Percentiles rank a stretch among this genome's conserved stretches.
phyloP scores from a whole-genome alignment of 495 filamentous ascomycete species.

The Paragyromitra xinjiangensis region DNA sequence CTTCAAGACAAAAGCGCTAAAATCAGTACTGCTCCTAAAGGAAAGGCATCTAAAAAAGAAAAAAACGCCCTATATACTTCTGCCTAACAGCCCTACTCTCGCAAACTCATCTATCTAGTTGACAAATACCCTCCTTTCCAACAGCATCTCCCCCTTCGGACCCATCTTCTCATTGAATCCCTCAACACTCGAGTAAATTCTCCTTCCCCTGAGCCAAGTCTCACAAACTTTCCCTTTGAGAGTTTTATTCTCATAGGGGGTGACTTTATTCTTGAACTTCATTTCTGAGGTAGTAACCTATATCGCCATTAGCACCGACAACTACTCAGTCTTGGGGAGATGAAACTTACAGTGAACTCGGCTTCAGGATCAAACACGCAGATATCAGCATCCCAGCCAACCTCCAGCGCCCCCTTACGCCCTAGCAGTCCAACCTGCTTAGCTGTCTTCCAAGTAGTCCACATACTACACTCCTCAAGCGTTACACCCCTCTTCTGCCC shows the following conservation, averaged over 20 bases:
- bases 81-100: not conserved
- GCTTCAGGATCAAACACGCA: slow-evolving; percentile 89
- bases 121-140: slow-evolving; percentile 53
- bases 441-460: slow-evolving; percentile 88
- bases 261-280: slow-evolving; percentile 95
- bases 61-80: not conserved
- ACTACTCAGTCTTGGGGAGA: not conserved
- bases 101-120: slow-evolving; percentile 20
- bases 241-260: slow-evolving; percentile 84
- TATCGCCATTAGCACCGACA: slow-evolving; percentile 13
- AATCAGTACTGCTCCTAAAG: not conserved
- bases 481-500: slow-evolving; percentile 65
- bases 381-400: slow-evolving; percentile 90
- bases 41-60: slow-evolving; percentile 1
- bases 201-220: slow-evolving; percentile 86
- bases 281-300: slow-evolving; percentile 65
- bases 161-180: slow-evolving; percentile 71
- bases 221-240: slow-evolving; percentile 84
- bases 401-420: slow-evolving; percentile 80
- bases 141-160: slow-evolving; percentile 67
- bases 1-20: not conserved
- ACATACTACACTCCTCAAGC: slow-evolving; percentile 78
- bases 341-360: slow-evolving; percentile 72
- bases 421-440: slow-evolving; percentile 87
- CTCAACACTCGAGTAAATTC: slow-evolving; percentile 70